Conservation (phyloP, 2,329 filamentous ascomycete genomes). For the Delphinella strobiligena region DNA sequence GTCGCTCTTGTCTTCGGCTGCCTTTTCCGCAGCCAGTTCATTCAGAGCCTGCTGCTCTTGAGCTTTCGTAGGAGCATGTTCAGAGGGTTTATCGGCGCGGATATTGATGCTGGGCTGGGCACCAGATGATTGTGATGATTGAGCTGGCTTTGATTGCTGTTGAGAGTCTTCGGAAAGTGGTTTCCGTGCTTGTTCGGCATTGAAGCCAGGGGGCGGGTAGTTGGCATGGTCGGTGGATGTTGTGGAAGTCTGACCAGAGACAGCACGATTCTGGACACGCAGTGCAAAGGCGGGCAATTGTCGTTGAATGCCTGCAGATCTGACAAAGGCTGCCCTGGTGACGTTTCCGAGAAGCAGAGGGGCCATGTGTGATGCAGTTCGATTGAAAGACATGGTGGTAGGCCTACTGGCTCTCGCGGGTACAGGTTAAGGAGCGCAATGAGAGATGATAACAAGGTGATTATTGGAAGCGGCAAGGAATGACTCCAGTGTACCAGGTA, state of each 20-base stretch:
- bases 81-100: constrained; percentile 28
- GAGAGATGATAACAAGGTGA: constrained; percentile 6
- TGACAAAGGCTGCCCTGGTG: constrained; percentile 28
- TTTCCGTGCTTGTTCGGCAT: constrained; percentile 79
- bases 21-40: constrained; percentile 52
- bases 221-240: constrained; percentile 31
- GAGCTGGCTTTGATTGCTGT: constrained; percentile 10
- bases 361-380: constrained; percentile 31
- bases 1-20: constrained; percentile 32
- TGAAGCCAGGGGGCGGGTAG: constrained; percentile 79
- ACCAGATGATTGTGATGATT: constrained; percentile 10
- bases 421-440: neutral
- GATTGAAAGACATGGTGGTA: constrained; percentile 34
- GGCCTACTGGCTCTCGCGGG: constrained; percentile 10
- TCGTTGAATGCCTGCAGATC: constrained; percentile 32
- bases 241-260: constrained; percentile 46
- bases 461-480: constrained; percentile 1
- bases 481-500: neutral
- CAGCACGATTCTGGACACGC: constrained; percentile 38
- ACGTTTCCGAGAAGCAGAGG: constrained; percentile 35
- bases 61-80: constrained; percentile 34
- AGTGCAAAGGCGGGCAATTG: constrained; percentile 46
- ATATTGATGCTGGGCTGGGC: constrained; percentile 17
- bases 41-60: constrained; percentile 40
- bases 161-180: constrained; percentile 52